Percentiles rank a stretch among this genome's conserved stretches.
These are phyloP conservation scores for Paracorniculantispora psalliotae DNA, from an alignment of 2,329 filamentous ascomycete species.

Conservation along the genomic window DNA sequence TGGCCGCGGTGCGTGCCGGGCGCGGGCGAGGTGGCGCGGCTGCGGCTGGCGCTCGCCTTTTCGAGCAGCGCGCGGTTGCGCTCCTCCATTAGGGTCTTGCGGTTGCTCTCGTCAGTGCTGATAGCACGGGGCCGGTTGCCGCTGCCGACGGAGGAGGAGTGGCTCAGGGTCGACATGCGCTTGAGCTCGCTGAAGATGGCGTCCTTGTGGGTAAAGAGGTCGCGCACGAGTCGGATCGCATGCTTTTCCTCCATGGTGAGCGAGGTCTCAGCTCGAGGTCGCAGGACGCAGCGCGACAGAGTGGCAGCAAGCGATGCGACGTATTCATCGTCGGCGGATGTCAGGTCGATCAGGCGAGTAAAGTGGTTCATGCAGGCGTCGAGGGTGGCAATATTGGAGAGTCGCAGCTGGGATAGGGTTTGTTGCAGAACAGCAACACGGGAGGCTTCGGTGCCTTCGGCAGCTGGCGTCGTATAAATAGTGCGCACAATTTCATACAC, in stretches of 20 bases:
- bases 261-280: conserved; percentile 80
- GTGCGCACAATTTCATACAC: conserved; percentile 99
- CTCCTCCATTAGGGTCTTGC: conserved; percentile 90
- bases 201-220: conserved; percentile 90
- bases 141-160: conserved; percentile 54
- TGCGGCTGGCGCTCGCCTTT: conserved; percentile 58
- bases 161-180: conserved; percentile 69
- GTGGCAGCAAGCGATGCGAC: conserved; percentile 66
- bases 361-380: conserved; percentile 98
- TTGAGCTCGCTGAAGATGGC: conserved; percentile 94
- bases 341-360: conserved; percentile 91
- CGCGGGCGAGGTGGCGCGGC: conserved; percentile 69
- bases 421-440: conserved; percentile 91
- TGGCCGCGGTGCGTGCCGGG: conserved; percentile 55
- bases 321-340: conserved; percentile 89
- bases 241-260: conserved; percentile 95
- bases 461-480: conserved; percentile 79
- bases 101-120: conserved; percentile 92
- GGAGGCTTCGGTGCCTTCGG: conserved; percentile 70
- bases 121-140: conserved; percentile 73
- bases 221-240: conserved; percentile 81
- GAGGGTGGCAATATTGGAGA: conserved; percentile 97
- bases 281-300: conserved; percentile 80
- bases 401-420: conserved; percentile 86
- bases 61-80: conserved; percentile 76